These are phyloP conservation scores for Vaccinium vitisidaea DNA, from an alignment of 148 eudicot species.

Conservation along the genomic window DNA sequence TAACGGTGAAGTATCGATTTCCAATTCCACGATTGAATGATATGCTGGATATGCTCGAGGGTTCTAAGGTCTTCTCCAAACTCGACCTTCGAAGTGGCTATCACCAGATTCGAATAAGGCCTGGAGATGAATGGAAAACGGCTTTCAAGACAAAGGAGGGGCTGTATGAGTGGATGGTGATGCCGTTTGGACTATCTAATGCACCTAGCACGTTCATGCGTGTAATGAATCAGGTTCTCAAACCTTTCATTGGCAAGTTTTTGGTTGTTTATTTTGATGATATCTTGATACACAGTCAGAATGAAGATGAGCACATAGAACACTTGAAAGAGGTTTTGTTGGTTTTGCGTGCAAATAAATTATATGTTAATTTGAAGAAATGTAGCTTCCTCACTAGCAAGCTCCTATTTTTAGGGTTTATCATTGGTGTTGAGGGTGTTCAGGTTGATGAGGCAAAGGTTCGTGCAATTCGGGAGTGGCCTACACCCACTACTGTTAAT, in stretches of 20 bases:
- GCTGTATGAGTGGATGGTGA: neutral
- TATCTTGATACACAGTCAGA: neutral
- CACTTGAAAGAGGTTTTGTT: neutral
- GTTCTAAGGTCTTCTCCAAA: neutral
- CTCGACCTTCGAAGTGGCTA: neutral
- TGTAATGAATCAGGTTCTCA: neutral
- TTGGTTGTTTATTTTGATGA: neutral
- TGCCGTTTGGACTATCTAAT: neutral
- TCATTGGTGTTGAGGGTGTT: neutral
- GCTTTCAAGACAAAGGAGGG: neutral
- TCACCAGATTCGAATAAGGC: neutral
- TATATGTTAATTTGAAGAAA: neutral
- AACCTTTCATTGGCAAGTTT: neutral
- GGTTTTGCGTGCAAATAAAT: neutral
- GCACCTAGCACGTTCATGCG: neutral
- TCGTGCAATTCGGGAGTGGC: neutral
- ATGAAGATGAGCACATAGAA: neutral
- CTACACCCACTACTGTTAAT: neutral
- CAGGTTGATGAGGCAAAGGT: neutral
- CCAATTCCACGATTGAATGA: neutral
- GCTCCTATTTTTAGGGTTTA: neutral
- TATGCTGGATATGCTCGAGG: neutral
- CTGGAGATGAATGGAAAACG: neutral
- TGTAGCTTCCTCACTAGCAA: neutral
- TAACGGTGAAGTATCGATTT: neutral